These are phyloP conservation scores for Daldinia decipiens DNA, from an alignment of 495 filamentous ascomycete genomes.

Conservation along the genomic window DNA sequence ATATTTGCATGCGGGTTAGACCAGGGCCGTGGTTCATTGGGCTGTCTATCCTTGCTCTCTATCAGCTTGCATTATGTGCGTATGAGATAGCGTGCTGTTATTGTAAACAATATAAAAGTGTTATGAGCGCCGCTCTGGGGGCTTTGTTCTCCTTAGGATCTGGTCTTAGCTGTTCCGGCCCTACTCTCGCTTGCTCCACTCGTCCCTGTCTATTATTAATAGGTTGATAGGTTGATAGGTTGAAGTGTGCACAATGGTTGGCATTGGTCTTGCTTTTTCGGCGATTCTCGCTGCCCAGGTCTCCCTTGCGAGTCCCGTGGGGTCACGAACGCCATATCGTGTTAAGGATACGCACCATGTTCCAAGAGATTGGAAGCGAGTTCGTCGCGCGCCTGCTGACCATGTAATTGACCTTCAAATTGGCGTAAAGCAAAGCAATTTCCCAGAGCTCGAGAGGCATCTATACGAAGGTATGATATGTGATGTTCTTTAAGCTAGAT, in stretches of 20 bases:
- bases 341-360: constrained; percentile 64
- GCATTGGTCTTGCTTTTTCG: constrained; percentile 42
- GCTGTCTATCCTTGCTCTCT: constrained; percentile 27
- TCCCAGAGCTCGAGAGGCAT: constrained; percentile 61
- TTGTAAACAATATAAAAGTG: constrained; percentile 27
- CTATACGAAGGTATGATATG: constrained; percentile 55
- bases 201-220: not conserved
- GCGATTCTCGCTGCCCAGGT: constrained; percentile 44
- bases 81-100: constrained; percentile 30
- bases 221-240: constrained; percentile 7
- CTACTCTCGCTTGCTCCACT: constrained; percentile 14
- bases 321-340: constrained; percentile 54
- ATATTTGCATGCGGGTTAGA: constrained; percentile 15
- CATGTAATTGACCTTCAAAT: constrained; percentile 46
- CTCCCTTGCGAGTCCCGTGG: constrained; percentile 46
- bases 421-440: constrained; percentile 41
- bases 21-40: constrained; percentile 12
- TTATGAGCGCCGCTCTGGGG: constrained; percentile 11
- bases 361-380: constrained; percentile 59
- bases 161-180: constrained; percentile 11
- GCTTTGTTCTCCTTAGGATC: constrained; percentile 4
- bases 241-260: constrained; percentile 43
- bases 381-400: constrained; percentile 58
- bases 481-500: constrained; percentile 48
- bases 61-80: constrained; percentile 32